Base-by-base conservation (phyloP, 768 basidiomycete genomes). In the Termitomyces sp. region DNA sequence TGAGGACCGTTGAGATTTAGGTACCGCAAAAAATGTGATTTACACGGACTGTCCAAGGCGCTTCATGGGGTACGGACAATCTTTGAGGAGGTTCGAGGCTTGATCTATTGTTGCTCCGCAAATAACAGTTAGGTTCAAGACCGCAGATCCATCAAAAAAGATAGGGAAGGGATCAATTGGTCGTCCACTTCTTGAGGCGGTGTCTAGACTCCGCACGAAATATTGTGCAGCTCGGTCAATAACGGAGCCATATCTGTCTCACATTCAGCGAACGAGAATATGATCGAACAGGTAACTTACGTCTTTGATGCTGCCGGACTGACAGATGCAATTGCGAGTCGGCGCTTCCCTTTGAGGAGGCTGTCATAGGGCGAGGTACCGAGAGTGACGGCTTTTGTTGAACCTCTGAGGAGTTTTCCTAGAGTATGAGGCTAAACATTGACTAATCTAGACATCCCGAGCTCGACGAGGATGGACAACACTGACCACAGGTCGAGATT, bases 11-110 rank as follows among this genome's bases (percentile, higher is more conserved):
- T 50, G 7, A 56, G 33, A 20, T 26, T 54, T 8, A 32, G 3
- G 18, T 9, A 13, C 13, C 30, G 38, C 22, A n/a, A 3, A 43
- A 14, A 14, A 32, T 28, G 14, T 24, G 14, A 13, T 30, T 26
- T 44, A 24, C 24, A 60, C 62, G 24, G 16, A 63, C 62, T 63
- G 62, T 52, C 59, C 62, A 40, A 63, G 59, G 4, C 60, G 60
- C 54, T 60, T 63, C 62, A 63, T 63, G n/a, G 62, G 60, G 45
- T 52, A 60, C 9, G 60, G 62, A 11, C 48, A 58, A 20, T 63
- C 62, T 28, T 56, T 51, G 38, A 63, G 51, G 18, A 63, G 51
- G 24, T 30, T 33, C 1, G 47, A 57, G 32, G 62, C 57, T 58
- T 63, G 56, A 2, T 58, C 48, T 33, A 60, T 38, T 3, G 60